Conservation (phyloP, 176 grass and related monocot genomes). For the Urochloa ruziziensis region DNA sequence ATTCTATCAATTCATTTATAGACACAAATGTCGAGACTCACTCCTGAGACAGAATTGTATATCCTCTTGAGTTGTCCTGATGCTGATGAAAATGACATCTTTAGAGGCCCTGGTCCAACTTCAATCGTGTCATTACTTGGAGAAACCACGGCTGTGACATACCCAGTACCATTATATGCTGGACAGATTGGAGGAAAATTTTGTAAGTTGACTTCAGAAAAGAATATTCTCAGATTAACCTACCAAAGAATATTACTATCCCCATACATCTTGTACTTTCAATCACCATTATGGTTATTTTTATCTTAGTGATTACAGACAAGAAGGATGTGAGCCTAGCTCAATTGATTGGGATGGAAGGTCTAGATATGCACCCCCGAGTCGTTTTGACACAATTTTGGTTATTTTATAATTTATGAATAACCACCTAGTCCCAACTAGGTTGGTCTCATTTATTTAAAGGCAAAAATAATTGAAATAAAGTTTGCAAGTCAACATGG, state of each 20-base stretch:
- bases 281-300: not conserved
- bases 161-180: slow-evolving; percentile 29
- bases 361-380: too few relatives aligned
- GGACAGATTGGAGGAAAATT: not conserved
- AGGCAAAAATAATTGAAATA: not conserved
- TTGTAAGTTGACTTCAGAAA: not conserved
- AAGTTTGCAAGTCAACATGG: not conserved
- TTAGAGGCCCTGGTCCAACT: slow-evolving; percentile 83
- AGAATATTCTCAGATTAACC: not conserved
- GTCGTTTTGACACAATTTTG: too few relatives aligned
- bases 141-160: slow-evolving; percentile 33
- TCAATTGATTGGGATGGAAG: too few relatives aligned
- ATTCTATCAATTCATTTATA: not conserved
- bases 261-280: not conserved
- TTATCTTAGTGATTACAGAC: not conserved
- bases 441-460: too few relatives aligned
- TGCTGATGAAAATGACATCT: slow-evolving; percentile 70
- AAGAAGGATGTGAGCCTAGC: not conserved
- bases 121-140: slow-evolving; percentile 59
- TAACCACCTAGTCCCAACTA: too few relatives aligned
- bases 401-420: too few relatives aligned
- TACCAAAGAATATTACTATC: not conserved
- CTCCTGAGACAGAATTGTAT: slow-evolving; percentile 62
- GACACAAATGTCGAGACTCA: slow-evolving; percentile 31
- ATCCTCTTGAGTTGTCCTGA: slow-evolving; percentile 75